A percentile compares a stretch with the other conserved stretches of the same genome.
These are phyloP conservation scores for Cercospora zeae-maydis DNA, from an alignment of 2,329 filamentous ascomycete species.

Conservation along the genomic window DNA sequence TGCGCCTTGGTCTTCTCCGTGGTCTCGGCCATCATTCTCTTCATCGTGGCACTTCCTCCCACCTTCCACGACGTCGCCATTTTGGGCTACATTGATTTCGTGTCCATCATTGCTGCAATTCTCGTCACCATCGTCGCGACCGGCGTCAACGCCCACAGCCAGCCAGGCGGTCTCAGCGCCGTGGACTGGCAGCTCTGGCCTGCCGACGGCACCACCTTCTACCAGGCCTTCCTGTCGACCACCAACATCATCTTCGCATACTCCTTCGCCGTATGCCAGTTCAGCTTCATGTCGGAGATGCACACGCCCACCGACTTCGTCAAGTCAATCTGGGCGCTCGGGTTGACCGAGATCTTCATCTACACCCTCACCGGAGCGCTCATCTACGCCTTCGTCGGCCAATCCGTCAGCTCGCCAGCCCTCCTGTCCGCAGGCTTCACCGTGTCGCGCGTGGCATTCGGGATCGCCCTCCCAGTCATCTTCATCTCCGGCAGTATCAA, in stretches of 20 bases:
- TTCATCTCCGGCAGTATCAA: slow-evolving; percentile 71
- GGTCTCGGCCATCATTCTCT: slow-evolving; percentile 42
- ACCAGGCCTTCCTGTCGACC: slow-evolving; percentile 60
- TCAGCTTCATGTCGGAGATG: slow-evolving; percentile 65
- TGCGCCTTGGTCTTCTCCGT: slow-evolving; percentile 45
- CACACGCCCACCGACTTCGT: slow-evolving; percentile 60
- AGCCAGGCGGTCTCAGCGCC: slow-evolving; percentile 31
- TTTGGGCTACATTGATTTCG: slow-evolving; percentile 39
- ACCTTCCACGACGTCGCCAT: slow-evolving; percentile 37
- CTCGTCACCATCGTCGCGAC: slow-evolving; percentile 38
- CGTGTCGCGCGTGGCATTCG: slow-evolving; percentile 64
- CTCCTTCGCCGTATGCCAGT: slow-evolving; percentile 57
- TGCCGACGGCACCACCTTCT: slow-evolving; percentile 41
- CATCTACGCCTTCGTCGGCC: slow-evolving; percentile 65
- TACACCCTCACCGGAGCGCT: slow-evolving; percentile 65
- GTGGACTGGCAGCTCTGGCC: slow-evolving; percentile 39
- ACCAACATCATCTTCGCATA: slow-evolving; percentile 70
- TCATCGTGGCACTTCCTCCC: slow-evolving; percentile 37
- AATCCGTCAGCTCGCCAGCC: slow-evolving; percentile 61
- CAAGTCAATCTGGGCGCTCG: slow-evolving; percentile 58
- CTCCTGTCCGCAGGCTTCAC: slow-evolving; percentile 58
- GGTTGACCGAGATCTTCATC: slow-evolving; percentile 59
- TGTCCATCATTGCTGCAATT: slow-evolving; percentile 37
- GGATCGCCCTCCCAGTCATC: slow-evolving; percentile 68
- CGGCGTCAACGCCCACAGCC: slow-evolving; percentile 30